phyloP scores from a whole-genome alignment of 805 yeast species.

The Candida suzukii region DNA sequence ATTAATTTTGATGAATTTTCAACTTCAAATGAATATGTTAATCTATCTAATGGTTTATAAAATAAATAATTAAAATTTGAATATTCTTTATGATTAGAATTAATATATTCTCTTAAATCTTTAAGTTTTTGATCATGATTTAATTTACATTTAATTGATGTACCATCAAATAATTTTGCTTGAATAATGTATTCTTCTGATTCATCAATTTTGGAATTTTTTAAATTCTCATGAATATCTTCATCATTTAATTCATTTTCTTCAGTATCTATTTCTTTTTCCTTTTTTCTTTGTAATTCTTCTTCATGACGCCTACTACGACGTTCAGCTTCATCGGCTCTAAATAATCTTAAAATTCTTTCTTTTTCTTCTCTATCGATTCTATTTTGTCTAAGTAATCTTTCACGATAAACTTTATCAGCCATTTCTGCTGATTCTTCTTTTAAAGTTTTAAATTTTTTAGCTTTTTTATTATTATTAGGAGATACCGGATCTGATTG shows the following conservation, averaged over 20 bases:
- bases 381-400: slow-evolving; percentile 26
- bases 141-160: slow-evolving; percentile 46
- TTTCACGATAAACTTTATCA: slow-evolving; percentile 31
- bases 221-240: slow-evolving; percentile 17
- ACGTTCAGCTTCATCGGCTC: slow-evolving; percentile 47
- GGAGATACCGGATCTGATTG: too few relatives aligned
- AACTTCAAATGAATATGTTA: slow-evolving; percentile 54
- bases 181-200: slow-evolving; percentile 39
- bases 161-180: slow-evolving; percentile 62
- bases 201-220: slow-evolving; percentile 11
- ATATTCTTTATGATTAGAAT: slow-evolving; percentile 38
- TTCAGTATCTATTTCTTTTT: neutral
- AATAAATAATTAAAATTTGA: slow-evolving; percentile 43
- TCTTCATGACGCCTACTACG: neutral
- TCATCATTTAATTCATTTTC: neutral
- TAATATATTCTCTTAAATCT: slow-evolving; percentile 58
- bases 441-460: slow-evolving; percentile 22
- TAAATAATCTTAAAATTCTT: slow-evolving; percentile 44
- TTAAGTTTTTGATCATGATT: slow-evolving; percentile 35
- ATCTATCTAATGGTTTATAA: slow-evolving; percentile 49
- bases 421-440: slow-evolving; percentile 34
- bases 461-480: slow-evolving; percentile 1
- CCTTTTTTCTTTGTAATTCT: neutral
- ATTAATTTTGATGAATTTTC: slow-evolving; percentile 48
- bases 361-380: slow-evolving; percentile 43